Base-by-base conservation (phyloP, 1,139 yeast species). In the Sugiyamaella grinbergsii region DNA sequence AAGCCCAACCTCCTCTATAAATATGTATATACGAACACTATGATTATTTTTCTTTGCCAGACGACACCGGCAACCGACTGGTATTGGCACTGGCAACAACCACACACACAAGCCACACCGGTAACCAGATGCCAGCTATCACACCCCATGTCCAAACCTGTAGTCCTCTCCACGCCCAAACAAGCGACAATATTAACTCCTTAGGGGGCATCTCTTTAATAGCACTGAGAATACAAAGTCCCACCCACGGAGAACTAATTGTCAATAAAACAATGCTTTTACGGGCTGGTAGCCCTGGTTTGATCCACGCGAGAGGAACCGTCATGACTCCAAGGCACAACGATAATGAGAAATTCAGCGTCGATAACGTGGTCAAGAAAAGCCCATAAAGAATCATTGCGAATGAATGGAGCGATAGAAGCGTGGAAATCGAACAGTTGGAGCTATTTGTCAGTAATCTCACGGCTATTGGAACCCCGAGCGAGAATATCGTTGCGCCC, bases 131-230 rank as follows among this genome's bases (percentile, higher is more conserved):
- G 37, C 85, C 72, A 45, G 82, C 74, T 3, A 90, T 68, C 18
- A 88, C 79, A 53, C 80, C 78, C 95, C 96, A 89, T 0, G 96
- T 87, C 94, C 96, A 89, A 55, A 87, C 83, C 56, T 85, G 87
- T 51, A 87, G 71, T 33, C 83, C 81, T 31, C 73, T 65, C 86
- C 93, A 87, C 1, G 90, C 81, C 23, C 78, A 73, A 13, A 82
- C 66, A 22, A 88, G 71, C 7, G 52, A 51, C 19, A 36, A 49
- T 11, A 55, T 31, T 13, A 57, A 41, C 16, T 51, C 48, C 19
- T 38, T 33, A 29, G 45, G 37, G 2, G 52, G 29, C 24, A 39
- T 31, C 13, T 41, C 49, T 18, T 50, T 50, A 41, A 42, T 34
- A n/a, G 45, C 23, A 3, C 88, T 74, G 1, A 78, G 54, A 10